Base-by-base conservation (phyloP, 2,329 filamentous ascomycete genomes). In the Pseudophaeomoniella oleicola region DNA sequence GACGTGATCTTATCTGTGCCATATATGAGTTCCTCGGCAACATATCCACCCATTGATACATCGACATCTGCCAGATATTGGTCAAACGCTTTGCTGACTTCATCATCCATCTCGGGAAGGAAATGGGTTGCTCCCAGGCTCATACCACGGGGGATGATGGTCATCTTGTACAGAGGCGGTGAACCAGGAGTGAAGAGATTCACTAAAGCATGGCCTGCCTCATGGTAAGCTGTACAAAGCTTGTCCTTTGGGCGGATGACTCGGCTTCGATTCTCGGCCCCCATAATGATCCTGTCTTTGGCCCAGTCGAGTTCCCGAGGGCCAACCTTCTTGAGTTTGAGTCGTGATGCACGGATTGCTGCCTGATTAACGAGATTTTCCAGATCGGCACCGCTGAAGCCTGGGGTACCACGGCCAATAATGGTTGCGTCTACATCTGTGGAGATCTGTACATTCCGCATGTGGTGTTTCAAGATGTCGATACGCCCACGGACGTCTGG, bases 291-390 rank as follows among this genome's bases (percentile, higher is more conserved):
- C 62, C 90, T 90, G 64, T 98, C 90, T 61, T 93, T 96, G 39
- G 90, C 90, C 87, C 88, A 98, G 48, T 94, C 87, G 44, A 96
- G 78, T 52, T 96, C 86, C 19, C 71, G 60, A 57, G 85, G 80
- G 10, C 72, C 71, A 37, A 98, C 83, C 32, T 78, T 71, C 40
- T 67, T 67, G 29, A 81, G 72, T 60, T 87, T 90, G 46, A 82
- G 72, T 56, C 90, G 85, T 51, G 85, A 93, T n/a, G 90, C 90
- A 51, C 81, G 84, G 31, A 98, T 80, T 15, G 90, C 90, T 19
- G 90, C 90, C 55, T 94, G 84, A 59, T 98, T 98, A 53, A 94
- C 81, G 48, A 98, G 75, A 55, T 94, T 98, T 62, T 96, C 90
- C 10, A 98, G 69, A 50, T 98, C 90, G 14, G 90, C 90, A 46